phyloP scores from a whole-genome alignment of 2,329 filamentous ascomycete genomes.

The Balansia obtecta region DNA sequence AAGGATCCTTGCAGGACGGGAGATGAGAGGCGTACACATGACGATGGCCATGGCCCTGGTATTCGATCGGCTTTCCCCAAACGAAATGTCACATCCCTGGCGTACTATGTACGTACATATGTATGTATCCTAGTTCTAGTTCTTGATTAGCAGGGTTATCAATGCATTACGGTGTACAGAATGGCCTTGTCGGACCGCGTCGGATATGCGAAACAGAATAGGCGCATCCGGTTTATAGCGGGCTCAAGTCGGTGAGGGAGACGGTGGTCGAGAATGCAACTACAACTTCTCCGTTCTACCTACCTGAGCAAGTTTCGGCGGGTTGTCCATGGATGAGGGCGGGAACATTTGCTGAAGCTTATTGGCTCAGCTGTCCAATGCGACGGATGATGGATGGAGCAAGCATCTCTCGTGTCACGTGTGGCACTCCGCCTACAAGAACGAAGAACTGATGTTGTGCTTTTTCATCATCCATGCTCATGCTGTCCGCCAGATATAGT shows the following conservation, averaged over 20 bases:
- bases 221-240: conserved; percentile 6
- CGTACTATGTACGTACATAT: too few species aligned
- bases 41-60: background rate
- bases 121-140: background rate
- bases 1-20: background rate
- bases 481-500: too few species aligned
- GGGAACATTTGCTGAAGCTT: too few species aligned
- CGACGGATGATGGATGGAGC: background rate
- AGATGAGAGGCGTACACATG: background rate
- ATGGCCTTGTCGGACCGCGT: background rate
- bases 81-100: background rate
- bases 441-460: too few species aligned
- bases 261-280: background rate
- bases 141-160: background rate
- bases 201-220: background rate
- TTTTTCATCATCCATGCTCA: background rate
- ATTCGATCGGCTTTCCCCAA: background rate
- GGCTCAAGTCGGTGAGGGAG: background rate
- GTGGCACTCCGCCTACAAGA: too few species aligned
- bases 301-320: too few species aligned
- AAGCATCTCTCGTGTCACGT: too few species aligned
- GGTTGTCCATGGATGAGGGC: background rate
- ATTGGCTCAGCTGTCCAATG: background rate
- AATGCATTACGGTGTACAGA: background rate
- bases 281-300: too few species aligned